A percentile compares a stretch with the other conserved stretches of the same genome.
Evolutionary conservation across 345 rosid species (phyloP).

Genomic region (Boechera retrofracta): DNA sequence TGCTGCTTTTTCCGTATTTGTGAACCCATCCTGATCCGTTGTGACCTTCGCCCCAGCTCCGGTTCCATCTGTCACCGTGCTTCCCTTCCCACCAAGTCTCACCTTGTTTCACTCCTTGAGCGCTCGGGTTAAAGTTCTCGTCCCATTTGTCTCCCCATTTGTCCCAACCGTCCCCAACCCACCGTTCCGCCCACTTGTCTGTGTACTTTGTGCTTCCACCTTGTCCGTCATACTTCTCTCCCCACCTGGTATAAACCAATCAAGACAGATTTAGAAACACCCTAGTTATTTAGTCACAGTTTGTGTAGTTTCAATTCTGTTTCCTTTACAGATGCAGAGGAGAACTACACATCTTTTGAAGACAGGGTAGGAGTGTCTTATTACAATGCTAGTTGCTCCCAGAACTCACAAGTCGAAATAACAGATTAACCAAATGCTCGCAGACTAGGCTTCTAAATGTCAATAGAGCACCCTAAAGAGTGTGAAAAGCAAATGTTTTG

Average conservation of each 20-base stretch:
- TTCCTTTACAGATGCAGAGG: slow-evolving; percentile 1
- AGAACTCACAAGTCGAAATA: neutral
- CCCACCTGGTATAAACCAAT: slow-evolving; percentile 69
- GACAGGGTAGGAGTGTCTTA: neutral
- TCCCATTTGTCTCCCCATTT: slow-evolving; percentile 99
- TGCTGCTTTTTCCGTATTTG: slow-evolving; percentile 94
- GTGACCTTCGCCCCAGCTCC: slow-evolving; percentile 93
- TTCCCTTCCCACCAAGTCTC: slow-evolving; percentile 97
- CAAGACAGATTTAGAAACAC: slow-evolving; percentile 19
- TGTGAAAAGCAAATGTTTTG: neutral
- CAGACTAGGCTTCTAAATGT: neutral
- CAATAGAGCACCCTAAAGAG: neutral
- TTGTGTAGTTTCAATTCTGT: slow-evolving; percentile 4
- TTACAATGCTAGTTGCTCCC: neutral
- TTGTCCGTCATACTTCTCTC: slow-evolving; percentile 86
- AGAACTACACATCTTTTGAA: neutral
- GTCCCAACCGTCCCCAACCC: slow-evolving; percentile 83
- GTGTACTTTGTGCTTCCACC: slow-evolving; percentile 92
- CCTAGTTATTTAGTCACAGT: neutral
- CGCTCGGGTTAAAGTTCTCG: slow-evolving; percentile 71
- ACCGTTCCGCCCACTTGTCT: slow-evolving; percentile 94
- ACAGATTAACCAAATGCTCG: neutral
- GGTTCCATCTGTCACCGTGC: slow-evolving; percentile 84
- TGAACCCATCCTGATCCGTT: slow-evolving; percentile 95
- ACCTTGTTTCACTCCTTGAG: slow-evolving; percentile 95